These are phyloP conservation scores for Ascoidea tarda DNA, from an alignment of 805 yeast genomes.

Conservation along the genomic window DNA sequence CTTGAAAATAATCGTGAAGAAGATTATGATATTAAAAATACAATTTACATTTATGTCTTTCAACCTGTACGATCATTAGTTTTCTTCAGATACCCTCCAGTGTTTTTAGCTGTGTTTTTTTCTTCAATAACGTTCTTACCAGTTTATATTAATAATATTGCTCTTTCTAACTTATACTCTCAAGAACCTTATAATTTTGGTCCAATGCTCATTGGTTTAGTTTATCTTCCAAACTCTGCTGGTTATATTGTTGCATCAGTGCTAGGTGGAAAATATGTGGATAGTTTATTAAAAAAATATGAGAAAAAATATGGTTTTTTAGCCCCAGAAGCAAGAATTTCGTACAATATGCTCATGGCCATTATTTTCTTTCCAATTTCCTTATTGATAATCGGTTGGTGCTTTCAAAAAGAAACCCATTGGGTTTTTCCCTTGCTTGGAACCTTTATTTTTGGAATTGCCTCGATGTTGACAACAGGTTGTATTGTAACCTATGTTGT, in stretches of 20 bases:
- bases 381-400: conserved; percentile 72
- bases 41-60: conserved; percentile 31
- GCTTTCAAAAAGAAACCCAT: conserved; percentile 44
- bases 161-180: conserved; percentile 50
- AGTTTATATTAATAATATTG: conserved; percentile 61
- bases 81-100: conserved; percentile 62
- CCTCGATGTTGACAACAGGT: conserved; percentile 75
- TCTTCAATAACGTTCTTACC: conserved; percentile 62
- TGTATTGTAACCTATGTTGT: conserved; percentile 70
- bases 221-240: conserved; percentile 74
- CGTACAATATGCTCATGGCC: conserved; percentile 59
- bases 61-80: conserved; percentile 50
- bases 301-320: conserved; percentile 46
- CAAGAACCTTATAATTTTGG: conserved; percentile 56
- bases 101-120: conserved; percentile 45
- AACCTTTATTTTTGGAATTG: conserved; percentile 69
- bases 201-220: conserved; percentile 52
- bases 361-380: conserved; percentile 49
- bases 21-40: conserved; percentile 14
- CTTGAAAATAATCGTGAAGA: conserved; percentile 11
- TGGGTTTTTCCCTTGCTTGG: conserved; percentile 80
- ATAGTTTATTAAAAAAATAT: conserved; percentile 38
- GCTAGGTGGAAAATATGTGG: conserved; percentile 76
- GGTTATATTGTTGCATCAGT: conserved; percentile 64
- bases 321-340: conserved; percentile 68